Evolutionary conservation across 306 rosid species (phyloP), one percentile per base, ranked within the genome.

Genomic region (Pueraria montana): DNA sequence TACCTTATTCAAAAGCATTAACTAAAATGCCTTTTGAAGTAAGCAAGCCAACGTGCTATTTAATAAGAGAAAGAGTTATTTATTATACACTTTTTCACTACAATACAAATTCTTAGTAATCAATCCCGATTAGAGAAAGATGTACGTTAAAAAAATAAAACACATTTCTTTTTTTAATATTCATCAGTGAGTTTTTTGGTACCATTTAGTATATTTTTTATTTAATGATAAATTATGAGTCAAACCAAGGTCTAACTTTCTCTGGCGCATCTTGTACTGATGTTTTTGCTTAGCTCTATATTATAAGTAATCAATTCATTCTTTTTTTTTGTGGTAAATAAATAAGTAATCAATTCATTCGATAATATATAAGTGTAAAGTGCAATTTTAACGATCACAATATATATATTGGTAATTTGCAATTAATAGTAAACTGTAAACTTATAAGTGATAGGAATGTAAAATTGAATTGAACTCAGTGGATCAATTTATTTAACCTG

Each of bases 21-120:
- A 69, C 79, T 30, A 69, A 67, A 78, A 70, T 87, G 81, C 66
- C 87, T 81, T 86, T 82, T 46, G 45, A 20, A 79, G 56, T 34
- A 81, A 87, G 84, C 79, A n/a, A 81, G 24, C 71, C 85, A 85
- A 42, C 82, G 48, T 82, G 78, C 67, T 9, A 48, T 27, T 71
- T 24, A 71, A 72, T 49, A 72, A 23, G 17, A 27, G 2, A 10
- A 10, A 48, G 20, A 46, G 14, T 49, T 72, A 13, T 24, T 49
- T 48, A 49, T 49, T 0, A 8, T 27, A 17, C 36, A 14, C 20
- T 6, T 30, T 69, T 71, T 71, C 32, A 45, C 52, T 38, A 67
- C 52, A 67, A 5, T 24, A 71, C 59, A 46, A 71, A 24, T 71
- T 56, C 16, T 48, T 27, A 48, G 34, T 48, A 17, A 26, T 8